phyloP scores from a whole-genome alignment of 1,284 basidiomycete species.

The Fomitopsis pinicola region DNA sequence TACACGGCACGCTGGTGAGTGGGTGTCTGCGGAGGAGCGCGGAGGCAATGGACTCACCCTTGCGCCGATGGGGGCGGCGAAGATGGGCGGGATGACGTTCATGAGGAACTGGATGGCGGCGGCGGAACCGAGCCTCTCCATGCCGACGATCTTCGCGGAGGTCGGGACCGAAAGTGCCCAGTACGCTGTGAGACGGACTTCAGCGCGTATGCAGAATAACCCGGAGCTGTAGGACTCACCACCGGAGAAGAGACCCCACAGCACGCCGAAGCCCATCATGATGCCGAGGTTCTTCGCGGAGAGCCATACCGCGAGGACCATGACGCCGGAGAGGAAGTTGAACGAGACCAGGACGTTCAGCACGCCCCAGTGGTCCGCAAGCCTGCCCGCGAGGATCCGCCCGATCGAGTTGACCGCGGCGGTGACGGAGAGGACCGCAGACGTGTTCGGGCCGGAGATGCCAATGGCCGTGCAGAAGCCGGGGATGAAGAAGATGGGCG shows the following conservation, averaged over 20 bases:
- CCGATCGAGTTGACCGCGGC: slow-evolving; percentile 1
- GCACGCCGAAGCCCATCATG: slow-evolving; percentile 3
- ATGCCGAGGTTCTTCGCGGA: background rate
- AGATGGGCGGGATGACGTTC: slow-evolving; percentile 10
- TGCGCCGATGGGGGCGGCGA: slow-evolving; percentile 7
- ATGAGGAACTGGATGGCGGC: slow-evolving; percentile 8
- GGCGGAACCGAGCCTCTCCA: slow-evolving; percentile 8
- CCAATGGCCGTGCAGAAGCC: slow-evolving; percentile 7
- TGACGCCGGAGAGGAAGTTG: slow-evolving; percentile 2
- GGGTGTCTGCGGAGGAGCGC: background rate
- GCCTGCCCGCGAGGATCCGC: background rate
- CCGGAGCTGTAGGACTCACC: background rate
- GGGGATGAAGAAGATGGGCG: slow-evolving; percentile 7
- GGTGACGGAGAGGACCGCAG: slow-evolving; percentile 5
- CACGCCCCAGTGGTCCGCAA: background rate
- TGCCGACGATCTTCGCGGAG: slow-evolving; percentile 6
- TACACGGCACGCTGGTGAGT: background rate
- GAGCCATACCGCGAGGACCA: slow-evolving; percentile 2
- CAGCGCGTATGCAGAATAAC: background rate
- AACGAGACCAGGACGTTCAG: slow-evolving; percentile 5
- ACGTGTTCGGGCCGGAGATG: background rate
- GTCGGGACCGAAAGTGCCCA: slow-evolving; percentile 3
- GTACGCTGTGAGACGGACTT: background rate
- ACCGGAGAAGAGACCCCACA: slow-evolving; percentile 4
- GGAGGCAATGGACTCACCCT: background rate